These are phyloP conservation scores for Extremus antarcticus DNA, from an alignment of 495 filamentous ascomycete species.

Conservation along the genomic window DNA sequence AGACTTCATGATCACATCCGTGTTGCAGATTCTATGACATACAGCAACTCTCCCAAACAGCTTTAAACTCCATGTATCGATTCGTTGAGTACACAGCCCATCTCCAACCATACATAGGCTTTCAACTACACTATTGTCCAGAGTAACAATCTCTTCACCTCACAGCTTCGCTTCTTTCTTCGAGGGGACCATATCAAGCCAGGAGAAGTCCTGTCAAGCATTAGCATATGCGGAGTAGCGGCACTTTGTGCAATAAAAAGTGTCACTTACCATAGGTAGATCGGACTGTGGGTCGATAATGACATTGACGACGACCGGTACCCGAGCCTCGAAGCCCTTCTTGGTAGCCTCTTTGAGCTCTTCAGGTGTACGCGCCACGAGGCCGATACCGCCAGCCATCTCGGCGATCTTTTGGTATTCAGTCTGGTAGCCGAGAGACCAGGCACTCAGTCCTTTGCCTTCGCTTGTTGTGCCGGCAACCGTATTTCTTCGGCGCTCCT, in stretches of 20 bases:
- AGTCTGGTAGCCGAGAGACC: slow-evolving; percentile 48
- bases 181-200: too few species aligned
- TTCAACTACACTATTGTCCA: too few species aligned
- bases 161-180: too few species aligned
- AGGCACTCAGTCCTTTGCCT: slow-evolving; percentile 38
- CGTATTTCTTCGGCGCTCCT: slow-evolving; percentile 32
- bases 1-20: too few species aligned
- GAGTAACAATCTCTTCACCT: too few species aligned
- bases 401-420: slow-evolving; percentile 50
- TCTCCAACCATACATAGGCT: too few species aligned
- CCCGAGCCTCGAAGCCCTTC: slow-evolving; percentile 40
- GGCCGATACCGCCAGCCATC: slow-evolving; percentile 46
- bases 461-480: slow-evolving; percentile 27
- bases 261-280: slow-evolving; percentile 17
- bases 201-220: slow-evolving; percentile 14
- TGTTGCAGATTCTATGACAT: too few species aligned
- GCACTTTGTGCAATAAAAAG: background rate
- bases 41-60: too few species aligned
- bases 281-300: slow-evolving; percentile 39
- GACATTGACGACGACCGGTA: slow-evolving; percentile 48
- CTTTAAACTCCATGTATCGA: too few species aligned
- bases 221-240: slow-evolving; percentile 1
- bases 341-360: slow-evolving; percentile 43
- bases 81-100: too few species aligned
- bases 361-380: slow-evolving; percentile 41